Conservation (phyloP, 2,329 filamentous ascomycete genomes). For the Blastomyces parvus region DNA sequence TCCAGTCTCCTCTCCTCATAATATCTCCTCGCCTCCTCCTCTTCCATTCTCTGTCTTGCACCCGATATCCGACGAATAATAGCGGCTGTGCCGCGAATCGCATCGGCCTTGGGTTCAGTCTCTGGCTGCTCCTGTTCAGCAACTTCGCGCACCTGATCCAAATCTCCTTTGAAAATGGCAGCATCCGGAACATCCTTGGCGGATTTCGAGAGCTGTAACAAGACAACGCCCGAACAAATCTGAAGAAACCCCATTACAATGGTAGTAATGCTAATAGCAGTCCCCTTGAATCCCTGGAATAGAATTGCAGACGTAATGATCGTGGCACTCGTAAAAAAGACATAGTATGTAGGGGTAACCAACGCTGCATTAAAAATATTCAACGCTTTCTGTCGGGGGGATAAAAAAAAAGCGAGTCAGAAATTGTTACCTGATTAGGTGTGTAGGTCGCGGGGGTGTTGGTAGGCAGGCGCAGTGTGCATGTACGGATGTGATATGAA, state of each 20-base stretch:
- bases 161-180: slow-evolving; percentile 81
- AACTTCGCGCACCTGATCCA: slow-evolving; percentile 91
- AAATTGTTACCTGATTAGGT: not conserved
- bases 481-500: slow-evolving; percentile 18
- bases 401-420: slow-evolving; percentile 22
- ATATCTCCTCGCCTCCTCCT: slow-evolving; percentile 66
- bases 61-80: slow-evolving; percentile 75
- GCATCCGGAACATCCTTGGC: slow-evolving; percentile 94
- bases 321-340: slow-evolving; percentile 92
- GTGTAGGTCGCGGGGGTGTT: not conserved
- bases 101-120: slow-evolving; percentile 89
- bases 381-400: slow-evolving; percentile 77
- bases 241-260: slow-evolving; percentile 88
- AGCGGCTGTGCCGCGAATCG: slow-evolving; percentile 81
- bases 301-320: slow-evolving; percentile 89
- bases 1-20: slow-evolving; percentile 67
- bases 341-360: slow-evolving; percentile 97
- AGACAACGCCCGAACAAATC: slow-evolving; percentile 84
- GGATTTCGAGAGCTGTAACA: slow-evolving; percentile 94
- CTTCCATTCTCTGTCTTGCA: slow-evolving; percentile 66
- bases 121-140: slow-evolving; percentile 95
- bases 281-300: slow-evolving; percentile 89
- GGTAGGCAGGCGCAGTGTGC: not conserved
- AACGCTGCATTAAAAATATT: slow-evolving; percentile 95
- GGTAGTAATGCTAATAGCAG: slow-evolving; percentile 67